phyloP scores from a whole-genome alignment of 164 flowering plant species.

The Magnolia changhungtana region DNA sequence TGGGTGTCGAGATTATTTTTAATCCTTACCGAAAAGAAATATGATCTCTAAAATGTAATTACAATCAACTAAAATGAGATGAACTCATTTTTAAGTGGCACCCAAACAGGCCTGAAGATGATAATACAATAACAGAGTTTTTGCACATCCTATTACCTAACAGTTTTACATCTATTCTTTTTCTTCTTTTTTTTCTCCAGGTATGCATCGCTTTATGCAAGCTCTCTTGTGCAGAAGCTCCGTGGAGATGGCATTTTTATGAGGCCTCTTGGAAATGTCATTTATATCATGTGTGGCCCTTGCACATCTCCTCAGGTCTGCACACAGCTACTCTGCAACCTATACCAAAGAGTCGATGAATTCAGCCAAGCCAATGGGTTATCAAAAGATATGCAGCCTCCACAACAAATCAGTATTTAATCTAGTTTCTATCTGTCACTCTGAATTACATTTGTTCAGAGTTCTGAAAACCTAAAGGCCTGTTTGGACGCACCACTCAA shows the following conservation, averaged over 20 bases:
- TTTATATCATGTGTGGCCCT: constrained; percentile 93
- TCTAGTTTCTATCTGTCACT: background rate
- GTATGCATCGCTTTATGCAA: constrained; percentile 66
- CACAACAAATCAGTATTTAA: background rate
- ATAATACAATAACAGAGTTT: background rate
- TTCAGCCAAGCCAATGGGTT: constrained; percentile 18
- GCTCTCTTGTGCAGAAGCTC: constrained; percentile 61
- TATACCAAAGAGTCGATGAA: constrained; percentile 49
- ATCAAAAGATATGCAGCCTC: background rate
- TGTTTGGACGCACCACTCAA: background rate
- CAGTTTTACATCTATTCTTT: background rate
- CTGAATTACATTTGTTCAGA: background rate
- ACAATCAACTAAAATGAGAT: too few relatives aligned
- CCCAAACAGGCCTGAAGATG: too few relatives aligned
- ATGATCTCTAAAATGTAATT: too few relatives aligned
- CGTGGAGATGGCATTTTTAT: constrained; percentile 80
- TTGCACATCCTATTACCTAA: background rate
- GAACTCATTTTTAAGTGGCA: too few relatives aligned
- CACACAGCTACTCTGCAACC: constrained; percentile 45
- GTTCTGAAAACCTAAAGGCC: background rate
- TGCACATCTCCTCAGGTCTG: constrained; percentile 70
- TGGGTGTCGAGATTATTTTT: too few relatives aligned
- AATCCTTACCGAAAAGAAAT: too few relatives aligned
- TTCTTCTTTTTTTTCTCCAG: constrained; percentile 31
- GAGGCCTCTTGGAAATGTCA: constrained; percentile 95